Evolutionary conservation across 1,284 basidiomycete species (phyloP), one percentile per base, ranked within the genome.

Genomic region (Ceratobasidium theobromae): DNA sequence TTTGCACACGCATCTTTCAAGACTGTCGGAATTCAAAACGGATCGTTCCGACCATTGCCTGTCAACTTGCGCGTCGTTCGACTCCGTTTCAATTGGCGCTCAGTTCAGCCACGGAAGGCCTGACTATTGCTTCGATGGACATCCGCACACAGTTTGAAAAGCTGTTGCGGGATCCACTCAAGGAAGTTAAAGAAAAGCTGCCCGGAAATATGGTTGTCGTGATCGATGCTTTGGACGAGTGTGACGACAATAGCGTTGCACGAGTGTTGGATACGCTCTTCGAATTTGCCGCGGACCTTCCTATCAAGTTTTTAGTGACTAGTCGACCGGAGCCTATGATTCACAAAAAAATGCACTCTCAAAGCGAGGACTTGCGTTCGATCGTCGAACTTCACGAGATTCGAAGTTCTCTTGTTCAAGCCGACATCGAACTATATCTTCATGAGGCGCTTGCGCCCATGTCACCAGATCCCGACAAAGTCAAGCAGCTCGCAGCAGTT

Each of bases 1-100:
- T 71, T 23, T 75, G 74, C 67, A 69, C 72, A 30, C 72, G 75
- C 3, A 71, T 69, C 40, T 70, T 71, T 12, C 70, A 66, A 4
- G 55, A 51, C 0, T 54, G 71, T 11, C 68, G 69, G 1, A 71
- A 72, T 1, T 70, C 74, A 1, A 70, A 70, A 6, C 35, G 21
- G n/a, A 46, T 58, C 5, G 18, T 58, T 11, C 54, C 54, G 4
- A 58, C 27, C 67, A 68, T 76, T 6, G 74, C 74, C 2, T 72
- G 62, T 43, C 73, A 75, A 49, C 70, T 76, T 3, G 72, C 72
- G 1, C 51, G 66, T 4, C 54, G 45, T 6, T 69, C 27, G 46
- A 4, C 46, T 8, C 14, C 18, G 4, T 49, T 23, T 27, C 25
- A 14, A 14, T 12, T 14, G 18, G 46, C 5, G 18, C 46, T 49